Percentiles rank a stretch among this genome's conserved stretches.
phyloP scores from a whole-genome alignment of 129 eudicot species.

The Flaveria linearis region DNA sequence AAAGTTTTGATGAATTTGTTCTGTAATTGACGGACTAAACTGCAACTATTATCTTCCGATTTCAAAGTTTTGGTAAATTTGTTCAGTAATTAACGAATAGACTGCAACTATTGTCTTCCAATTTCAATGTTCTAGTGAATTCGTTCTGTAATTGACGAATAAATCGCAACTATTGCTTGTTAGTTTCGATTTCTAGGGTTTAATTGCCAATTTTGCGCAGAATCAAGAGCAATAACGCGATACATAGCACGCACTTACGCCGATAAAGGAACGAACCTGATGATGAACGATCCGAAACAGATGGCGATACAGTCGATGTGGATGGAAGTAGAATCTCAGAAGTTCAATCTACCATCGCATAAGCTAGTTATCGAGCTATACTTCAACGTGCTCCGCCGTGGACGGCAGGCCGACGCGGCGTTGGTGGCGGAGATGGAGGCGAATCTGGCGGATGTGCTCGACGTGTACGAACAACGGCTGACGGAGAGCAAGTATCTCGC shows the following conservation, averaged over 20 bases:
- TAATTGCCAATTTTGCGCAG: conserved; percentile 22
- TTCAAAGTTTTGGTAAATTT: too few relatives aligned
- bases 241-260: conserved; percentile 40
- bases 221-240: conserved; percentile 55
- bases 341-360: conserved; percentile 25
- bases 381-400: conserved; percentile 39
- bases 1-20: too few relatives aligned
- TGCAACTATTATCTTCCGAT: too few relatives aligned
- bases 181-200: neutral
- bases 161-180: too few relatives aligned
- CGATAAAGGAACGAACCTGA: conserved; percentile 43
- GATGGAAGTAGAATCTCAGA: conserved; percentile 55
- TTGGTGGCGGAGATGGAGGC: conserved; percentile 42
- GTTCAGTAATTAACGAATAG: too few relatives aligned
- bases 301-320: conserved; percentile 42
- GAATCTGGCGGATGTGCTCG: conserved; percentile 55
- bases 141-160: too few relatives aligned
- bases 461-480: conserved; percentile 58
- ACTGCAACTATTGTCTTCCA: too few relatives aligned
- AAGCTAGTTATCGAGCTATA: conserved; percentile 36
- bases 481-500: conserved; percentile 59
- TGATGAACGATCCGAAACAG: conserved; percentile 31
- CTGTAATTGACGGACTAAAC: too few relatives aligned
- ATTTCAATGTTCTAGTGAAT: too few relatives aligned
- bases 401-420: conserved; percentile 40